Percentiles rank a stretch among this genome's conserved stretches.
Conservation (phyloP, 768 basidiomycete species). For the Tricholomella constricta region DNA sequence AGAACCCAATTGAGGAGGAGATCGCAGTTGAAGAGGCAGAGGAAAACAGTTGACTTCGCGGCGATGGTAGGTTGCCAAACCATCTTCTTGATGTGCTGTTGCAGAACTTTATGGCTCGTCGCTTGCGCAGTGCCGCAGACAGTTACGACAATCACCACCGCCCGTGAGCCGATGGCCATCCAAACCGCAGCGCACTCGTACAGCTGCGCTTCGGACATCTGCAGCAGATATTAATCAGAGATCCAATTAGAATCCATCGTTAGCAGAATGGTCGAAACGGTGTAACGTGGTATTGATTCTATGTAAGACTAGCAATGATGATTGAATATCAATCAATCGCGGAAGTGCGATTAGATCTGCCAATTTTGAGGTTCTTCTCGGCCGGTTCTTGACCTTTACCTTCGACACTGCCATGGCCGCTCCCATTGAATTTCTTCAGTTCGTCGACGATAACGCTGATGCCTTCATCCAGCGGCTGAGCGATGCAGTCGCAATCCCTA, state of each 20-base stretch:
- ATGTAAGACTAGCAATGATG: no score
- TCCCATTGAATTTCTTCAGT: conserved; percentile 49
- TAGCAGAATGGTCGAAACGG: no score
- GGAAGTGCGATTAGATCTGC: background rate
- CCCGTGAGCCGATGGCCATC: background rate
- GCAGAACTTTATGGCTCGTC: conserved; percentile 11
- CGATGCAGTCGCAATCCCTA: conserved; percentile 84
- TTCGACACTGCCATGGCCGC: conserved; percentile 50
- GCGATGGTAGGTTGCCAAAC: conserved; percentile 9
- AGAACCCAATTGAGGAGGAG: background rate
- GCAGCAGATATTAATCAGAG: no score
- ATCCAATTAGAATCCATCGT: no score
- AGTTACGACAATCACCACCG: no score
- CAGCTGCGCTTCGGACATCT: conserved; percentile 10
- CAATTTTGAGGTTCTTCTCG: background rate
- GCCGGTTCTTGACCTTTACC: background rate
- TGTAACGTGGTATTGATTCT: no score
- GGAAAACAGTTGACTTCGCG: background rate
- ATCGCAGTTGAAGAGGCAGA: background rate
- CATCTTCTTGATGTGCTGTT: background rate
- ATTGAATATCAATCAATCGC: no score
- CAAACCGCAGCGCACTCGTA: background rate
- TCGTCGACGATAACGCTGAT: conserved; percentile 69
- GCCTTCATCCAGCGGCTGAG: conserved; percentile 77
- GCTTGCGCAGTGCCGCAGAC: background rate